These are phyloP conservation scores for Antitrichia curtipendula DNA, from an alignment of 225 moss, liverwort and hornwort genomes.

Conservation along the genomic window DNA sequence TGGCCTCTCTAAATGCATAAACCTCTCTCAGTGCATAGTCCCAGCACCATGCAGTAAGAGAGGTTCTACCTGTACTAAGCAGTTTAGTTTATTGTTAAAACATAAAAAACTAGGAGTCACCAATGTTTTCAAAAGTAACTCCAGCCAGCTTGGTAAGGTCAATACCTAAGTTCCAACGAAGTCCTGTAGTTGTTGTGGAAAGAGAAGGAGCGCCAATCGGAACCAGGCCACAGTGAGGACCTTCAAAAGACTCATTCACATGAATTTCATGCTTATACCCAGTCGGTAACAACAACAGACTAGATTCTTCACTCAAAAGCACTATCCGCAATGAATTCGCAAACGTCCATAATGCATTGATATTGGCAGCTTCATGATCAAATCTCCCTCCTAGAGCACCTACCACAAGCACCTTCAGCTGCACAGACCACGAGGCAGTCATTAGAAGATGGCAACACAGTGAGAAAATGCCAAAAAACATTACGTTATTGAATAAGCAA, in stretches of 20 bases:
- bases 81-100: neutral
- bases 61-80: no score
- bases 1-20: no score
- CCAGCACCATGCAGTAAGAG: no score
- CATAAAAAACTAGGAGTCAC: neutral
- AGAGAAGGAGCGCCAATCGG: slow-evolving; percentile 64
- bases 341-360: slow-evolving; percentile 64
- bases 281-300: slow-evolving; percentile 50
- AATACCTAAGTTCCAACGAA: slow-evolving; percentile 72
- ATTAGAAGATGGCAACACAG: neutral
- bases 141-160: neutral
- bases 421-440: neutral
- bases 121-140: neutral
- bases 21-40: no score
- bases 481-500: neutral
- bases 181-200: slow-evolving; percentile 72
- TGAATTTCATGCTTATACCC: slow-evolving; percentile 62
- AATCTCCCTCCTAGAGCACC: slow-evolving; percentile 82
- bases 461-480: neutral
- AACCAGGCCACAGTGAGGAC: slow-evolving; percentile 75
- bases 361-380: slow-evolving; percentile 73
- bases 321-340: slow-evolving; percentile 36
- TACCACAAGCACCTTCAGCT: slow-evolving; percentile 69
- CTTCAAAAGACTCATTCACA: slow-evolving; percentile 51
- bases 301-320: slow-evolving; percentile 61